These are phyloP conservation scores for Eucalyptus pauciflora DNA, from an alignment of 345 rosid species.

Conservation along the genomic window DNA sequence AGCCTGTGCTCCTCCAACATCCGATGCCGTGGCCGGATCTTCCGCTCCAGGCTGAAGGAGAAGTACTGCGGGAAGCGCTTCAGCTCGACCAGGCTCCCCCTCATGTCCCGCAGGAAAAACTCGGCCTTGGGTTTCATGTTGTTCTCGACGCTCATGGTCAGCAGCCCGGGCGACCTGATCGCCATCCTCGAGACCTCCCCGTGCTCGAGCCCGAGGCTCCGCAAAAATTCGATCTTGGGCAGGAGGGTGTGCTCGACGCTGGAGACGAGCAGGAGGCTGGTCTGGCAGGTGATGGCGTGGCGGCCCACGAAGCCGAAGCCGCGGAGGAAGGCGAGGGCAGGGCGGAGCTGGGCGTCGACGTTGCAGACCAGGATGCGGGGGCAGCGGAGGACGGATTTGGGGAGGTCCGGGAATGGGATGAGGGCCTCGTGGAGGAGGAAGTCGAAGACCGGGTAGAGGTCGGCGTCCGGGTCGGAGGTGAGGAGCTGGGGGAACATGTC, in stretches of 20 bases:
- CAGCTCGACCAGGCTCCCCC: constrained; percentile 48
- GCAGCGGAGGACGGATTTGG: constrained; percentile 52
- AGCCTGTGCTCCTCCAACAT: constrained; percentile 48
- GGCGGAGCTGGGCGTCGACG: constrained; percentile 47
- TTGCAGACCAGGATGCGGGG: constrained; percentile 50
- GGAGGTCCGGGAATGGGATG: constrained; percentile 33
- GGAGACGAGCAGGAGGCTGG: constrained; percentile 53
- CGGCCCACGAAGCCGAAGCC: constrained; percentile 48
- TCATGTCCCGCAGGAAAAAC: constrained; percentile 52
- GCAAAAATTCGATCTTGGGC: constrained; percentile 48
- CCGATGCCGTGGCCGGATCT: constrained; percentile 71
- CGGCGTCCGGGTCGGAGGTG: constrained; percentile 44
- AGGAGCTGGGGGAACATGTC: constrained; percentile 72
- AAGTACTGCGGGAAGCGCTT: constrained; percentile 82
- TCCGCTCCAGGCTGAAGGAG: constrained; percentile 77
- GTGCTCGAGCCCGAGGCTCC: constrained; percentile 32
- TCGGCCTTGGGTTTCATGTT: constrained; percentile 60
- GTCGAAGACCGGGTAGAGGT: constrained; percentile 40
- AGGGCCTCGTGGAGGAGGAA: constrained; percentile 56
- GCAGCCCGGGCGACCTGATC: constrained; percentile 61
- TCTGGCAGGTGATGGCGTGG: constrained; percentile 24
- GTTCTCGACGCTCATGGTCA: constrained; percentile 60
- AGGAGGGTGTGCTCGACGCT: constrained; percentile 43
- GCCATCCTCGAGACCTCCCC: constrained; percentile 57
- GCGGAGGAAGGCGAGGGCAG: constrained; percentile 33